Evolutionary conservation across 2,329 filamentous ascomycete species (phyloP).

Genomic region (Aspergillus uvarum): DNA sequence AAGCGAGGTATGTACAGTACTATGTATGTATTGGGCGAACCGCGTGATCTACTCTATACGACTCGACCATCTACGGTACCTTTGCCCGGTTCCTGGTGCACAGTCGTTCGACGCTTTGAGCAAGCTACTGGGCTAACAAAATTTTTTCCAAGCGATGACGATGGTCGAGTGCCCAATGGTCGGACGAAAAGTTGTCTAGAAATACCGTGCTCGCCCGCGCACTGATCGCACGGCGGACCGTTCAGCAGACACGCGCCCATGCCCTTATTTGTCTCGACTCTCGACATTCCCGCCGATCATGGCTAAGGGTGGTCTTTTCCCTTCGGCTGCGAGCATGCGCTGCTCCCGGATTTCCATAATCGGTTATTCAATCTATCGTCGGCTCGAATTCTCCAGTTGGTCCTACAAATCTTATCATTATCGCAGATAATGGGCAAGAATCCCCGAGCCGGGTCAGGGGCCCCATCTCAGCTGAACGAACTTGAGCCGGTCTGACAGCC

Average conservation of each 20-base stretch:
- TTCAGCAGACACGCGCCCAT: slow-evolving; percentile 9
- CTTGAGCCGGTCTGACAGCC: background rate
- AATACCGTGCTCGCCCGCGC: background rate
- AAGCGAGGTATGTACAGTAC: background rate
- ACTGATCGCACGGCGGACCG: slow-evolving; percentile 4
- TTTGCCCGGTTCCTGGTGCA: background rate
- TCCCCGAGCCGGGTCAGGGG: background rate
- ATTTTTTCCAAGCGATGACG: background rate
- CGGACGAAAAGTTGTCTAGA: background rate
- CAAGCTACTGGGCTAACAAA: background rate
- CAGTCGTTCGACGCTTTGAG: background rate
- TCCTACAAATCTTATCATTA: slow-evolving; percentile 4
- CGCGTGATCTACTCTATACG: background rate
- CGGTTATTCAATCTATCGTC: background rate
- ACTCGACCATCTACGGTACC: background rate
- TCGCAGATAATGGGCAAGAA: background rate
- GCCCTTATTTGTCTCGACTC: slow-evolving; percentile 13
- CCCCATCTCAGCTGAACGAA: background rate
- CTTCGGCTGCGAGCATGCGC: background rate
- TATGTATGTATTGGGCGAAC: background rate
- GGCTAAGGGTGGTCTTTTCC: slow-evolving; percentile 17
- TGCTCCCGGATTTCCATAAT: background rate
- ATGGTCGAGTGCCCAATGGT: background rate
- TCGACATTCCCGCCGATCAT: slow-evolving; percentile 13
- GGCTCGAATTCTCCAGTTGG: background rate